Conservation (phyloP, 129 eudicot genomes). For the Flaveria trinervia region DNA sequence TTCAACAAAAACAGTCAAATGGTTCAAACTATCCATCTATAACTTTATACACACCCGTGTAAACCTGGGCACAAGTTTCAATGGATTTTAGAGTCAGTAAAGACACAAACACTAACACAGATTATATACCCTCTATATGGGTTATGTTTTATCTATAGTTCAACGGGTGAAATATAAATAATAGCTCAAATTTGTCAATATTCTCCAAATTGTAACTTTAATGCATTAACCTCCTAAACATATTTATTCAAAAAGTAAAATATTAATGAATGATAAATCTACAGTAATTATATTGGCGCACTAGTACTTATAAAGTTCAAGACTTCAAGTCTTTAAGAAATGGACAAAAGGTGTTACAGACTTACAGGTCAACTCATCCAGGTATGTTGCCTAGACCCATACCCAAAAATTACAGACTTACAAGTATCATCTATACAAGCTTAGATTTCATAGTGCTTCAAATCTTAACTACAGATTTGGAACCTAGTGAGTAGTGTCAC, state of each 20-base stretch:
- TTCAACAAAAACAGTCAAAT: background rate
- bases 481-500: conserved; percentile 5
- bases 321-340: background rate
- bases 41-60: background rate
- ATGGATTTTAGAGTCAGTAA: background rate
- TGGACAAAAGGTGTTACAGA: background rate
- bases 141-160: background rate
- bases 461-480: conserved; percentile 12
- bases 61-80: background rate
- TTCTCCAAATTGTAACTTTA: background rate
- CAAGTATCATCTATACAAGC: background rate
- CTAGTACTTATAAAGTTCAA: background rate
- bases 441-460: conserved; percentile 1
- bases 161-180: background rate
- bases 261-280: background rate
- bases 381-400: background rate
- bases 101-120: background rate
- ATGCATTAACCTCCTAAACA: conserved; percentile 1
- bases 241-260: background rate
- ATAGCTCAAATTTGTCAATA: background rate
- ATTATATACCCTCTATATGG: background rate
- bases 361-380: background rate
- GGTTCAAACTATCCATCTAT: background rate
- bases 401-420: background rate
- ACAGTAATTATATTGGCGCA: background rate